Evolutionary conservation across 1,139 yeast genomes (phyloP), one percentile per base, ranked within the genome.

Genomic region (Nakaseomyces kungkrabaensis): DNA sequence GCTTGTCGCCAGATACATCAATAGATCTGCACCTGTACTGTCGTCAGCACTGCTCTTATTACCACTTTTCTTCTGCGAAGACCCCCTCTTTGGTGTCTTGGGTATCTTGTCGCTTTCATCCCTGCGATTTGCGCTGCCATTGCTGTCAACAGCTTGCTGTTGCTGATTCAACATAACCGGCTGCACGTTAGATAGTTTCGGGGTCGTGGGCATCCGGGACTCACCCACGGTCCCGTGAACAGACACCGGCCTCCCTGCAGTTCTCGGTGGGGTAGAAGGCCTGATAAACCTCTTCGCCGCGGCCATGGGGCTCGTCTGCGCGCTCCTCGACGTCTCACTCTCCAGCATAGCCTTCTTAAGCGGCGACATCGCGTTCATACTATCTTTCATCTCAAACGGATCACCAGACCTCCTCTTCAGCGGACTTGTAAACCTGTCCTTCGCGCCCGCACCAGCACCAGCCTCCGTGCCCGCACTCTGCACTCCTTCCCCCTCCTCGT

Each of bases 1-100:
- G 43, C 67, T 62, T 25, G 69, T 62, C 3, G 69, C 68, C 13
- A 66, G 50, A 47, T 65, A 66, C 64, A 66, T 63, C 42, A 66
- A 53, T 34, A 66, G 48, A 53, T 66, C 69, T 5, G 68, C 68
- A n/a, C 67, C 69, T 5, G 60, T 54, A 37, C 63, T 47, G 26
- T 47, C 46, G n/a, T 47, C 49, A 5, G 40, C 27, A 37, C 10
- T 27, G 13, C 62, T 29, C 44, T 50, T 53, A 32, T 53, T 52
- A 11, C 31, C 45, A 5, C 37, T 45, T 11, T 47, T 32, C 37
- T 48, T 45, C 50, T 43, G 31, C 25, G 47, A n/a, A 24, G 29
- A 26, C 22, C 34, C 31, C 9, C 29, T 25, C 10, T 41, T 27
- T 13, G 34, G 34, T 4, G 44, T 41, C 25, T 41, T 41, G n/a